A percentile compares a stretch with the other conserved stretches of the same genome.
Conservation (phyloP, 257 asterid genomes). For the Ilex asprella region DNA sequence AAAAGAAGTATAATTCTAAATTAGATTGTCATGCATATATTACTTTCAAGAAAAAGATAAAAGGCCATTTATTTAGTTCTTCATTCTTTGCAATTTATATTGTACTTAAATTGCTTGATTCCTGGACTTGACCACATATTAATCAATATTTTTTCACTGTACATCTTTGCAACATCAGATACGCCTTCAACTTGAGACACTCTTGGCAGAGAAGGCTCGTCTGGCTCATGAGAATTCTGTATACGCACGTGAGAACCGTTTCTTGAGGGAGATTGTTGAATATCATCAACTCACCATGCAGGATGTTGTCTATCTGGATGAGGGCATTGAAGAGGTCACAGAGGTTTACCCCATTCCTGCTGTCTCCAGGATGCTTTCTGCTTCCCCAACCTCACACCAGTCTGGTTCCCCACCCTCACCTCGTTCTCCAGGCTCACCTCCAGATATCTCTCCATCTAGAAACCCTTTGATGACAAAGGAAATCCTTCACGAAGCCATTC, state of each 20-base stretch:
- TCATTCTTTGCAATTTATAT: too few relatives aligned
- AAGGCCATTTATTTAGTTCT: too few relatives aligned
- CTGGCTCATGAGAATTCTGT: constrained; percentile 80
- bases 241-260: constrained; percentile 79
- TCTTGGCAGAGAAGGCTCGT: constrained; percentile 84
- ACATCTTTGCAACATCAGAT: constrained; percentile 32
- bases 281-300: constrained; percentile 90
- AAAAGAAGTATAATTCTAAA: too few relatives aligned
- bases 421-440: constrained; percentile 18
- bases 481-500: constrained; percentile 1
- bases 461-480: constrained; percentile 20
- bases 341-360: constrained; percentile 51
- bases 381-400: constrained; percentile 31
- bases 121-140: too few relatives aligned
- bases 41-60: too few relatives aligned
- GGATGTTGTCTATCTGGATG: constrained; percentile 79
- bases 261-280: constrained; percentile 92
- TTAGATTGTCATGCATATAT: too few relatives aligned
- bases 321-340: constrained; percentile 71
- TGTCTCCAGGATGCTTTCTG: constrained; percentile 37
- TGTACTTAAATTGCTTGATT: background rate
- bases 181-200: constrained; percentile 85
- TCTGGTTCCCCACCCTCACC: constrained; percentile 13
- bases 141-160: background rate
- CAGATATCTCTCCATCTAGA: constrained; percentile 26